Conservation (phyloP, 2,329 filamentous ascomycete species). For the Epichloe sibirici region DNA sequence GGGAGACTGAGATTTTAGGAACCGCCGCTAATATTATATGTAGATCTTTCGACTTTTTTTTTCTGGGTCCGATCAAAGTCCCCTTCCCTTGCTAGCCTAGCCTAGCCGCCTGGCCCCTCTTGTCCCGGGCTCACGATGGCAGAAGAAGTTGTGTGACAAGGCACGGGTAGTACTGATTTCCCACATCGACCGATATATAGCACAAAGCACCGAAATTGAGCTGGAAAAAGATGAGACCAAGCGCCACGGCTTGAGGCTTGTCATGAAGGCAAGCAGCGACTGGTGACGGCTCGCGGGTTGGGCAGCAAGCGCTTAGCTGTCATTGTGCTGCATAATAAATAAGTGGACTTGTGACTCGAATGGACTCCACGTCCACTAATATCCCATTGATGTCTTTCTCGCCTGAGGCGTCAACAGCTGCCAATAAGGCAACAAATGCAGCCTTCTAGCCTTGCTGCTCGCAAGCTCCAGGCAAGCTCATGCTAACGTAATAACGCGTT, state of each 20-base stretch:
- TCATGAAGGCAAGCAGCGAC: neutral
- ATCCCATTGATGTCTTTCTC: neutral
- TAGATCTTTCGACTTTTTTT: conserved; percentile 15
- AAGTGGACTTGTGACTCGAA: conserved; percentile 1
- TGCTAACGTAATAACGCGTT: conserved; percentile 38
- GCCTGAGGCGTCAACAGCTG: conserved; percentile 20
- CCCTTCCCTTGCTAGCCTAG: conserved; percentile 1
- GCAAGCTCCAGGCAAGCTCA: conserved; percentile 34
- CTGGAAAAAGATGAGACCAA: neutral
- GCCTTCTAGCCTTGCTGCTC: conserved; percentile 22
- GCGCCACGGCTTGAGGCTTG: neutral
- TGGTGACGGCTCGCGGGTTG: neutral
- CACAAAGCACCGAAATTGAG: neutral
- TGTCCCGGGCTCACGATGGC: neutral
- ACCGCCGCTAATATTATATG: neutral
- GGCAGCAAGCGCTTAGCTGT: conserved; percentile 1
- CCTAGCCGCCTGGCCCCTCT: conserved; percentile 1
- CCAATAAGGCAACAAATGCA: conserved; percentile 19
- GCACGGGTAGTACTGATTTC: neutral
- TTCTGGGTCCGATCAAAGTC: conserved; percentile 13
- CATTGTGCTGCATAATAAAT: neutral
- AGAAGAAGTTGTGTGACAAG: neutral
- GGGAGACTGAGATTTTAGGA: neutral
- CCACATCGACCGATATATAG: neutral
- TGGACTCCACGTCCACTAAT: neutral